Evolutionary conservation across 2,329 filamentous ascomycete species (phyloP).

Genomic region (Stachybotrys echinatus): DNA sequence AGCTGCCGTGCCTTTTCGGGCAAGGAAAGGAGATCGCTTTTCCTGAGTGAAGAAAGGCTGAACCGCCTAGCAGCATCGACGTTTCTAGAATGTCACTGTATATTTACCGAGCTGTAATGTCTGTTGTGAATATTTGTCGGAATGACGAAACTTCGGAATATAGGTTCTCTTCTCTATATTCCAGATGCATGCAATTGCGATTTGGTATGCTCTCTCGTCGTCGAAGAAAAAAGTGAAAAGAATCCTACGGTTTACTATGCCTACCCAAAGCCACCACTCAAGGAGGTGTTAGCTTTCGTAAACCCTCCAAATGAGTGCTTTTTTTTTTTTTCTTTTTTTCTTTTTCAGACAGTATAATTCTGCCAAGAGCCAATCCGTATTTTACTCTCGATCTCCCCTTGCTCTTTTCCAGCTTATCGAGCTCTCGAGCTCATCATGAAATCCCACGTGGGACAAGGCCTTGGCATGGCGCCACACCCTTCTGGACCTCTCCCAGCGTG

Average conservation of each 20-base stretch:
- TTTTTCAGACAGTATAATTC: too few species aligned
- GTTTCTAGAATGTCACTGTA: background rate
- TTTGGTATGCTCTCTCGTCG: too few species aligned
- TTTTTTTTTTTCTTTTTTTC: too few species aligned
- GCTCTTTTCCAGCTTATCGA: background rate
- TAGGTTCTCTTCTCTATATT: background rate
- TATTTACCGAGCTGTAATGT: background rate
- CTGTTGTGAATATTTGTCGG: background rate
- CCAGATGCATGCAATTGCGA: too few species aligned
- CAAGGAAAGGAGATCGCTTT: slow-evolving; percentile 83
- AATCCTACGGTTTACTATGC: too few species aligned
- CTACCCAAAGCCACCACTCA: too few species aligned
- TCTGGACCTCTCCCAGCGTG: too few species aligned
- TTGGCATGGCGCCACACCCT: background rate
- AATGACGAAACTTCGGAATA: background rate
- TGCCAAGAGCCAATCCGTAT: background rate
- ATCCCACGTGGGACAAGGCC: background rate
- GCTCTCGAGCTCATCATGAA: background rate
- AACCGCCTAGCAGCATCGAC: background rate
- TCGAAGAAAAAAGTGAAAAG: too few species aligned
- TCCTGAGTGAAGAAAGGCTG: slow-evolving; percentile 30
- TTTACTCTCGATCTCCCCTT: background rate
- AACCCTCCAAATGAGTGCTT: too few species aligned
- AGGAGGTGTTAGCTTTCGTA: too few species aligned
- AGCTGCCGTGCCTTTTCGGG: slow-evolving; percentile 66